Base-by-base conservation (phyloP, 2,329 filamentous ascomycete species). In the Penicillium sp. region DNA sequence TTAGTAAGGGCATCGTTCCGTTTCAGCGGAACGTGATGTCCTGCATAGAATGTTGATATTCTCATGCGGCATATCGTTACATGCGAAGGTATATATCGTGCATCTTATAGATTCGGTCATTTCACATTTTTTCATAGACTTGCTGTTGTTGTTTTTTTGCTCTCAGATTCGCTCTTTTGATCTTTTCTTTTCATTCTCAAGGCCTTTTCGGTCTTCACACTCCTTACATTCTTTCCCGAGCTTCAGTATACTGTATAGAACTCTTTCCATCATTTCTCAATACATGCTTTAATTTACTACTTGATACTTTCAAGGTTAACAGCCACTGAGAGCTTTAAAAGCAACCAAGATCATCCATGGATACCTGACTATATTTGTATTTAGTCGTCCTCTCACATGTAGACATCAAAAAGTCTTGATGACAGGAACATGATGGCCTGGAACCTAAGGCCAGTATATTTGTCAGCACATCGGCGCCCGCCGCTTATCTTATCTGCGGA, bases 401-500 rank as follows among this genome's bases (percentile, higher is more conserved):
- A 26, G 7, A 4, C 25, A 4, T 26, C 25, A 26, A 4, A 4
- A 26, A 4, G 25, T 4, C 25, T 26, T n/a, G n/a, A n/a, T n/a
- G n/a, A n/a, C n/a, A n/a, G n/a, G n/a, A 26, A 3, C 25, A 19
- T 19, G 19, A 19, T 19, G 19, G 1, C 19, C 27, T 23, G 19
- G 6, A 14, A 13, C 10, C 19, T 13, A 13, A 42, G 37, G 37
- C 37, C 39, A 23, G 2, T 8, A 42, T 19, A 39, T 39, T 11
- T 16, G 43, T 16, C 21, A 47, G n/a, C 29, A 1, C 26, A 5
- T 27, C 42, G 50, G 39, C 42, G 13, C 23, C 27, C 26, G 29
- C 42, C 39, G 50, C 50, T 27, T 37, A 53, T 44, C 50, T 53
- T 53, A 53, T 53, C 50, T n/a, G 16, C 50, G 50, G 50, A 33